These are phyloP conservation scores for Neurospora sp. DNA, from an alignment of 2,329 filamentous ascomycete genomes.

Conservation along the genomic window DNA sequence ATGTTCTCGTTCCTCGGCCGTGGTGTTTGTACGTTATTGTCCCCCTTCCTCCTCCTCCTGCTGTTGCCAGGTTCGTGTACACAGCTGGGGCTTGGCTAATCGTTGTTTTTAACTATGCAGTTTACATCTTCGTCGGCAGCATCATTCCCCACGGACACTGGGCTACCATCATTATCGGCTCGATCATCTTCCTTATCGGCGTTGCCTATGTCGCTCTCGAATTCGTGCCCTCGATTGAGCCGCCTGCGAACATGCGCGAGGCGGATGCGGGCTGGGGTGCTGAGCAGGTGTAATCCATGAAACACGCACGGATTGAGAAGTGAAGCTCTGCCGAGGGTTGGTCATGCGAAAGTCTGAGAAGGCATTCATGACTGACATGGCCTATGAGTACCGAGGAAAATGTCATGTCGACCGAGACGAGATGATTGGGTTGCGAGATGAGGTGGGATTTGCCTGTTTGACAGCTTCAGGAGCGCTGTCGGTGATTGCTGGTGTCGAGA, in stretches of 20 bases:
- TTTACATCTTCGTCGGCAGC: constrained; percentile 92
- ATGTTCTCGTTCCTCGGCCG: constrained; percentile 96
- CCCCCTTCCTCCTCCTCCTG: not conserved
- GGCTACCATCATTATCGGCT: constrained; percentile 66
- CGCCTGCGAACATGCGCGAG: constrained; percentile 73
- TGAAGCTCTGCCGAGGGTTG: not conserved
- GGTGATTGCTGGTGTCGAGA: not conserved
- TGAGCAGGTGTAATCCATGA: constrained; percentile 57
- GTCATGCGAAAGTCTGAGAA: not conserved
- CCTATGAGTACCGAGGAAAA: not conserved
- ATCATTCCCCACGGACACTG: constrained; percentile 61
- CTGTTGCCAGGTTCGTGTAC: not conserved
- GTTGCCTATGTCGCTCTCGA: constrained; percentile 68
- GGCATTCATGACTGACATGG: not conserved
- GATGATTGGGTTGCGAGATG: not conserved
- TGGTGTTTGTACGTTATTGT: constrained; percentile 67
- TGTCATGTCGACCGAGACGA: not conserved
- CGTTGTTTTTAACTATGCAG: constrained; percentile 32
- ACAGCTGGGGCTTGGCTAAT: not conserved
- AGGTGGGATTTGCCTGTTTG: not conserved
- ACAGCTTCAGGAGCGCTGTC: not conserved
- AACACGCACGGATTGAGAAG: not conserved
- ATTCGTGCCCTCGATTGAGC: constrained; percentile 70
- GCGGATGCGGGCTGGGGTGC: constrained; percentile 67
- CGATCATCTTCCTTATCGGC: constrained; percentile 68